Base-by-base conservation (phyloP, 2,329 filamentous ascomycete species). In the Colletotrichum australisinense region DNA sequence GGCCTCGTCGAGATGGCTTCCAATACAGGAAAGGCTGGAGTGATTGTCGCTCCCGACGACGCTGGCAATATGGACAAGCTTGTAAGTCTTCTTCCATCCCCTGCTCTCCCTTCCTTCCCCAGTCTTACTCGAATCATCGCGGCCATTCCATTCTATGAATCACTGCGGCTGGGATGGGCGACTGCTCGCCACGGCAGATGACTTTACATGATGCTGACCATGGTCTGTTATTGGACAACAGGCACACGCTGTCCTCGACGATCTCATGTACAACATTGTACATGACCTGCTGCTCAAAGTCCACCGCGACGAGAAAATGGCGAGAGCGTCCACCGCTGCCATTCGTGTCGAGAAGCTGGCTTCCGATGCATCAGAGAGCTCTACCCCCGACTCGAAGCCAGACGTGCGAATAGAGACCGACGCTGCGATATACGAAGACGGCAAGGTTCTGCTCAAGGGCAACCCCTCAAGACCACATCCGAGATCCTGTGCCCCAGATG, bases 291-390 rank as follows among this genome's bases (percentile, higher is more conserved):
- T 94, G 75, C 87, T 95, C 78, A 90, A 93, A 81, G 91, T 91
- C 53, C 94, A 96, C 81, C 93, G 92, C 76, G 89, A 93, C 77
- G 94, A 96, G 84, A 95, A 95, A 85, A 89, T 91, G 75, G 90
- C 94, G 66, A 91, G 92, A 80, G 91, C 91, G 77, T 84, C 89
- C 75, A 88, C 92, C 73, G 88, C 93, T 78, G 87, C 91, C 76
- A 92, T 93, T 76, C 85, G 87, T 60, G 88, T 92, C 78, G 90
- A 93, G 82, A 91, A 92, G 78, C 82, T 91, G 75, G 89, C 88
- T 64, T 84, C 86, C 75, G 88, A 90, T 75, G 83, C 87, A 74
- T 87, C 88, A 59, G 88, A 91, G 65, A 85, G 83, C 73, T 86
- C 88, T 7, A 84, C 85, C 3, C 83, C 87, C 78, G 88, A 91